Evolutionary conservation across 768 basidiomycete genomes (phyloP), one percentile per base, ranked within the genome.

Genomic region (Tephrocybe rancida): DNA sequence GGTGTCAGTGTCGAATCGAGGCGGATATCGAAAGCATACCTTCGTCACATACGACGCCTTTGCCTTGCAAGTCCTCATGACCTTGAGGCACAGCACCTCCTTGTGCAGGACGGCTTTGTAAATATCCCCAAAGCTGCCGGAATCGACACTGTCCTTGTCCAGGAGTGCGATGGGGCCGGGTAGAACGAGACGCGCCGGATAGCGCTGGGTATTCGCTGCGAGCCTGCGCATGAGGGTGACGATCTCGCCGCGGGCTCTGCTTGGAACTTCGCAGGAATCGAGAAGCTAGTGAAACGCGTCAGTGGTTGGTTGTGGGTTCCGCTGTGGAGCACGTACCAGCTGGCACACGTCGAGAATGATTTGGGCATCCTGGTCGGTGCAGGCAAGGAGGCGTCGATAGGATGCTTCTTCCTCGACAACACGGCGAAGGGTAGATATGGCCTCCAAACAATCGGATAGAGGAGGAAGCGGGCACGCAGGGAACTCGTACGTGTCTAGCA

Each of bases 71-170:
- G 30, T 24, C 26, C 48, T 39, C 21, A 42, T 8, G 9, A 50
- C 25, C 38, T 50, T 50, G 25, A 50, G 22, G 18, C 48, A 50
- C 6, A 50, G 25, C n/a, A 41, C 27, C 14, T n/a, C 19, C 7
- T 27, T 25, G 3, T 26, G 14, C n/a, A 42, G 27, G 18, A n/a
- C 24, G 14, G 16, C 38, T 26, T 42, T 50, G 25, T 41, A 22
- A 18, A 50, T 41, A 21, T 50, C 48, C 1, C 37, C 48, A 22
- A 50, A 50, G 14, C 38, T 22, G 9, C 48, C 48, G 9, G 48
- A 37, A n/a, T 14, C 38, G 5, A 26, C 35, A 3, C 37, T 37
- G 5, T 37, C 35, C 16, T 6, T 5, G 16, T 30, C 29, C 9
- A 37, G 35, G n/a, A 13, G 16, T 18, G 9, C 35, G 9, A 37